These are phyloP conservation scores for Penicillium daleae DNA, from an alignment of 495 filamentous ascomycete species.

Conservation along the genomic window DNA sequence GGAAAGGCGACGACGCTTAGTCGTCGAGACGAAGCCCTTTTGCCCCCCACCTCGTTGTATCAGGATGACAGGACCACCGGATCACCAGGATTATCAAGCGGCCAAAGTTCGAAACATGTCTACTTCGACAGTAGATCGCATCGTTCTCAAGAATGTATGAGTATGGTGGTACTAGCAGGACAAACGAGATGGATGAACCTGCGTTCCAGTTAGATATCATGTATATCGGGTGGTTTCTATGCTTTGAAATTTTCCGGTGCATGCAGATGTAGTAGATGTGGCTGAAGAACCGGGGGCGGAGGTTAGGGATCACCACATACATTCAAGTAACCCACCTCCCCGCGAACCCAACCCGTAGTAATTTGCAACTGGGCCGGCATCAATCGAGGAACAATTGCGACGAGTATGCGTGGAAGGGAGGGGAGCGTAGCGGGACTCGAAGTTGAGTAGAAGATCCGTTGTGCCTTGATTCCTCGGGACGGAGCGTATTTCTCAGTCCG, in stretches of 20 bases:
- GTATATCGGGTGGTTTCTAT: constrained; percentile 4
- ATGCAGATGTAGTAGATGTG: constrained; percentile 17
- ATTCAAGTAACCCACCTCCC: constrained; percentile 16
- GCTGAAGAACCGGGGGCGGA: not conserved
- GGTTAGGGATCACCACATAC: constrained; percentile 9
- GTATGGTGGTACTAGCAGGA: not conserved
- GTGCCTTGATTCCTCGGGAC: constrained; percentile 30
- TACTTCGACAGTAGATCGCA: constrained; percentile 9
- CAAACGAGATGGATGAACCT: constrained; percentile 1
- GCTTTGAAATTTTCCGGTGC: constrained; percentile 11
- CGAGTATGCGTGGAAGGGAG: constrained; percentile 8
- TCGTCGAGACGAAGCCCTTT: not conserved
- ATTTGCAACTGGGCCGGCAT: constrained; percentile 20
- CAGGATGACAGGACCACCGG: not conserved
- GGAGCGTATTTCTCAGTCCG: constrained; percentile 38
- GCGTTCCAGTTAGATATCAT: constrained; percentile 5
- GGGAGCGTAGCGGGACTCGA: constrained; percentile 13
- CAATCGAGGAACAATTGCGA: constrained; percentile 18
- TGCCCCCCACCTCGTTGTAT: constrained; percentile 1
- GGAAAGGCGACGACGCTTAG: not conserved
- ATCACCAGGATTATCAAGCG: constrained; percentile 13
- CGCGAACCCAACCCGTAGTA: constrained; percentile 8
- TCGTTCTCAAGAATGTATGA: not conserved
- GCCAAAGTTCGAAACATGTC: constrained; percentile 14
- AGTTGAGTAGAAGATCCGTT: constrained; percentile 17